Conservation (phyloP, 202 grass and related monocot species). For the Digitaria exilis region DNA sequence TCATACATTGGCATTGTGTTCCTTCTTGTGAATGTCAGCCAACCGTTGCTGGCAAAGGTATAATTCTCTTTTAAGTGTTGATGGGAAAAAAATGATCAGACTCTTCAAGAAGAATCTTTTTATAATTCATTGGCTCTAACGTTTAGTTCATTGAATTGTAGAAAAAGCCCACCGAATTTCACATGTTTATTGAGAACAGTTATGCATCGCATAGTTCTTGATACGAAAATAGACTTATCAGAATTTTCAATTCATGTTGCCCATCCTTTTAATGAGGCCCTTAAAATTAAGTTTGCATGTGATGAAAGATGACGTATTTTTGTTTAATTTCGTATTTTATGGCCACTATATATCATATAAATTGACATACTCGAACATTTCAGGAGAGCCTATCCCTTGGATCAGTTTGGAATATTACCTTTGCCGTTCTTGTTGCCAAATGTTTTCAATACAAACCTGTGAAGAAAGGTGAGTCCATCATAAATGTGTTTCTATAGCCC, state of each 20-base stretch:
- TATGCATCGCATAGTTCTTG: not conserved
- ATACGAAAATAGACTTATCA: not conserved
- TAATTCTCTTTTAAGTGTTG: constrained; percentile 2
- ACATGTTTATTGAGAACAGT: constrained; percentile 13
- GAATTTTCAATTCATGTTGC: not conserved
- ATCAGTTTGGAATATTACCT: constrained; percentile 63
- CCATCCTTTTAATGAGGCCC: not conserved
- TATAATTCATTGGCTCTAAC: not conserved
- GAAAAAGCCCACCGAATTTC: not conserved
- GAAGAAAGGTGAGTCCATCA: constrained; percentile 70
- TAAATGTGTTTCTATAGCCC: too few species aligned
- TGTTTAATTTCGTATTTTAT: not conserved
- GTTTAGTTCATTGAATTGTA: constrained; percentile 1
- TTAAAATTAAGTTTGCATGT: constrained; percentile 15
- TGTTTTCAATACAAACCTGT: constrained; percentile 79
- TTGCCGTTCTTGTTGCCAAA: constrained; percentile 60
- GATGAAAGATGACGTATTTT: not conserved
- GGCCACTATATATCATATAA: constrained; percentile 4
- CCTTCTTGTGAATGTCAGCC: constrained; percentile 49
- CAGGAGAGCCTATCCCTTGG: constrained; percentile 53
- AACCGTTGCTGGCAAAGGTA: constrained; percentile 58
- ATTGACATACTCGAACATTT: constrained; percentile 28
- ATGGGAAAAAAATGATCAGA: not conserved
- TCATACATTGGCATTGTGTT: constrained; percentile 55
- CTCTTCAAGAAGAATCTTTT: not conserved